Base-by-base conservation (phyloP, 129 eudicot genomes). In the Tagetes patula region DNA sequence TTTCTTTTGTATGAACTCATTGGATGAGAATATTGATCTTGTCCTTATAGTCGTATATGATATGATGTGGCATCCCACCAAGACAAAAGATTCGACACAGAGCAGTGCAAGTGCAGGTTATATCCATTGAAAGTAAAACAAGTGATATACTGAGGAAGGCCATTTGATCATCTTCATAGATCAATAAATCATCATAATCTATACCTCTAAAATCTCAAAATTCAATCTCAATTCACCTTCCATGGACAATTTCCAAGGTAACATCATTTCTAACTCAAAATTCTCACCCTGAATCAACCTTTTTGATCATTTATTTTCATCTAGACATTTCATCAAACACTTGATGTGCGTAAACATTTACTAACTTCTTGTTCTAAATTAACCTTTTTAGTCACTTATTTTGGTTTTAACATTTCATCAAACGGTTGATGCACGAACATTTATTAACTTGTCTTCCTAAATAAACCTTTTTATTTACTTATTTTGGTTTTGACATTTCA, bases 161-260 rank as follows among this genome's bases (percentile, higher is more conserved):
- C 10, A 20, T 55, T 67, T 76, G 69, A 56, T 71, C 77, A 40
- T 63, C 77, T 52, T 8, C 67, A 70, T 61, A 48, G 61, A 20
- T 20, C 27, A 20, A 20, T 20, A 20, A 20, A 20, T 20, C 27
- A 20, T 20, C 27, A 20, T 20, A 20, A 20, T 0, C 27, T 4
- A 9, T 33, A 3, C 39, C 8, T 27, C 0, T 13, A 1, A 31
- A 45, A 67, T 67, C 68, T 10, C 43, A 64, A 1, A 32, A 43
- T 63, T 50, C 69, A 12, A 5, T 42, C 61, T 52, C 52, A 12
- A 39, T 62, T 43, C 49, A 43, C 3, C 70, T 75, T 40, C 42
- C 8, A 84, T 84, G 88, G 88, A 70, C 31, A 62, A 74, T 61
- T 77, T 83, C 70, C 62, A 83, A 86, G 85, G 90, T 86, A 63